Evolutionary conservation across 352 stramenopile species (phyloP).

Genomic region (Phytophthora pisi): DNA sequence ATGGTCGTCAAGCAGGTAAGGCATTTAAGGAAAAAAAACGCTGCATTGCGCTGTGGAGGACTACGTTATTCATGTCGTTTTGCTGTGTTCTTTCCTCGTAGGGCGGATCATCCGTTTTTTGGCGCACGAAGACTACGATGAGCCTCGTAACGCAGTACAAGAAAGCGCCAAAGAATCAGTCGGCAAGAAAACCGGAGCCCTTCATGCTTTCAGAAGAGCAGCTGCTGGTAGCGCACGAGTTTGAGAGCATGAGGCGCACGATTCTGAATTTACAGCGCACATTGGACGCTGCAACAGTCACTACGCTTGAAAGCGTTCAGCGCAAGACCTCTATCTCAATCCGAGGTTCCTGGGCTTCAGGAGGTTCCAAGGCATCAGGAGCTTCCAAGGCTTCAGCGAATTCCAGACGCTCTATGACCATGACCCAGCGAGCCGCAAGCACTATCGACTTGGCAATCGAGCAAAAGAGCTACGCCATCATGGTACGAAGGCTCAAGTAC

Average conservation of each 20-base stretch:
- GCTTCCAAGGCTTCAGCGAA: conserved; percentile 16
- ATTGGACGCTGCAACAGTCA: conserved; percentile 47
- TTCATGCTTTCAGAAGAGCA: conserved; percentile 59
- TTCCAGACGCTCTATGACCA: conserved; percentile 23
- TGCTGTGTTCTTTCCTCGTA: conserved; percentile 17
- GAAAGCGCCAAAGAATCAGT: conserved; percentile 6
- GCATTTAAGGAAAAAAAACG: background rate
- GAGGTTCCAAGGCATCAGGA: too few relatives aligned
- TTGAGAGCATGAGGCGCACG: conserved; percentile 54
- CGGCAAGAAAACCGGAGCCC: conserved; percentile 13
- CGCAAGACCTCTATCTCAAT: conserved; percentile 21
- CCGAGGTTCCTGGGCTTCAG: conserved; percentile 15
- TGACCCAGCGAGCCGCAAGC: conserved; percentile 30
- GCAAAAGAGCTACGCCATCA: conserved; percentile 57
- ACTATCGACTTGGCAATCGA: conserved; percentile 56
- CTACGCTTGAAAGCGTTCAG: conserved; percentile 37
- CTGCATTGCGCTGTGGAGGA: background rate
- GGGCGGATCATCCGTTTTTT: conserved; percentile 63
- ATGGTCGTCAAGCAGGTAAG: conserved; percentile 60
- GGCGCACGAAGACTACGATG: conserved; percentile 51
- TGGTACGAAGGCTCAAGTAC: conserved; percentile 34
- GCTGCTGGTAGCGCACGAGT: conserved; percentile 47
- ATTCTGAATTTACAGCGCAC: conserved; percentile 59
- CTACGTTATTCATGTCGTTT: background rate
- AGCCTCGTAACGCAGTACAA: conserved; percentile 29